Conservation (phyloP, 176 grass and related monocot species). For the Aegilops umbellulata region DNA sequence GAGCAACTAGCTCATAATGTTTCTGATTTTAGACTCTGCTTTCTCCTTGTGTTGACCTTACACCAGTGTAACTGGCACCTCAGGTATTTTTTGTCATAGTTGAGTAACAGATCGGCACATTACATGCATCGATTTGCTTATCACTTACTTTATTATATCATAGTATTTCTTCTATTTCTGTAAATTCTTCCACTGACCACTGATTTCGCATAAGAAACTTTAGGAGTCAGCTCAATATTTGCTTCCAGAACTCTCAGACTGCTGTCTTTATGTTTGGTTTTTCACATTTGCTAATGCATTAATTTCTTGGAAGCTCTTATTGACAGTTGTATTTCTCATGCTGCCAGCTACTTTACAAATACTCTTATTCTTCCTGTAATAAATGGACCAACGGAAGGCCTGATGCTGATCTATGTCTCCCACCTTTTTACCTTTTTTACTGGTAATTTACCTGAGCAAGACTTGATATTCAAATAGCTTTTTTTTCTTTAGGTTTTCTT, state of each 20-base stretch:
- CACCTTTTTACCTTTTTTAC: conserved; percentile 87
- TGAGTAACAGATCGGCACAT: neutral
- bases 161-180: neutral
- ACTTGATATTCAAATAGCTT: neutral
- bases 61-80: neutral
- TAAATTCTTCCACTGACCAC: neutral
- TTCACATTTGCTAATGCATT: neutral
- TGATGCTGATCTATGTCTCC: conserved; percentile 93
- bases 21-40: neutral
- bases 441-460: conserved; percentile 35
- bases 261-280: conserved; percentile 21
- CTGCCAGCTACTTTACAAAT: conserved; percentile 92
- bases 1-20: neutral
- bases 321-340: conserved; percentile 19
- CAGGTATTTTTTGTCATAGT: neutral
- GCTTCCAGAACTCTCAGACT: neutral
- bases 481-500: neutral
- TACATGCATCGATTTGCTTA: conserved; percentile 12
- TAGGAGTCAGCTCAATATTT: neutral
- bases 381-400: conserved; percentile 96
- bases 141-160: neutral
- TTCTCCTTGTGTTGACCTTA: neutral
- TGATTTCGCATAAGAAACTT: neutral
- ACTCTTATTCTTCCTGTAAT: conserved; percentile 85
- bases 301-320: conserved; percentile 12